These are phyloP conservation scores for Candida chilensis DNA, from an alignment of 805 yeast species.

Conservation along the genomic window DNA sequence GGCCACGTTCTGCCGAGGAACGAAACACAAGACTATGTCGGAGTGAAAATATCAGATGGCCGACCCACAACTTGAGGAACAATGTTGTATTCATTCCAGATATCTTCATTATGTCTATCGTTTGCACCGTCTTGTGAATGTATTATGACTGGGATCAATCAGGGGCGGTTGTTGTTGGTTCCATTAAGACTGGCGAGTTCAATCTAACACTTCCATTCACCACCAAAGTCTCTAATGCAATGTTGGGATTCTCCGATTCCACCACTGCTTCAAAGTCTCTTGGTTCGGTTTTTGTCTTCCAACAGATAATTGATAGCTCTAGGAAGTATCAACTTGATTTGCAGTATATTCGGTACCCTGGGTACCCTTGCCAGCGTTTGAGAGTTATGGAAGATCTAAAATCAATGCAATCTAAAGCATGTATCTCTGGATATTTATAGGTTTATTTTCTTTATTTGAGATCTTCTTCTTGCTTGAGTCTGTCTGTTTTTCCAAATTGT, in stretches of 20 bases:
- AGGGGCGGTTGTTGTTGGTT: slow-evolving; percentile 27
- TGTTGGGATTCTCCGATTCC: slow-evolving; percentile 36
- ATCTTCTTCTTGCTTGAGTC: slow-evolving; percentile 49
- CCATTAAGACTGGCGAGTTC: slow-evolving; percentile 10
- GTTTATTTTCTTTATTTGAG: slow-evolving; percentile 63
- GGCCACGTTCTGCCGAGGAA: no score
- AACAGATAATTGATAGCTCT: slow-evolving; percentile 34
- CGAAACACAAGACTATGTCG: no score
- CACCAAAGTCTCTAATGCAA: slow-evolving; percentile 22
- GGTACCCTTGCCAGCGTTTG: slow-evolving; percentile 87
- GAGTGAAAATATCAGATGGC: no score
- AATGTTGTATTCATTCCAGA: slow-evolving; percentile 49
- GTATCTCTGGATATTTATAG: slow-evolving; percentile 75
- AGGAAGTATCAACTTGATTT: slow-evolving; percentile 30
- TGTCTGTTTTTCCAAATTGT: slow-evolving; percentile 69
- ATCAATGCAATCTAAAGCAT: slow-evolving; percentile 77
- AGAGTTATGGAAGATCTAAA: slow-evolving; percentile 92
- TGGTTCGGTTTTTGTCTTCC: slow-evolving; percentile 30
- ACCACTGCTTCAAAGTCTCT: slow-evolving; percentile 35
- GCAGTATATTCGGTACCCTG: slow-evolving; percentile 64
- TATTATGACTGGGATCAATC: slow-evolving; percentile 23
- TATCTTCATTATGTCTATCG: slow-evolving; percentile 63
- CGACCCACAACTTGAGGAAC: no score
- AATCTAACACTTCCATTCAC: slow-evolving; percentile 17
- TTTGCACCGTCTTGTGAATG: slow-evolving; percentile 45